Base-by-base conservation (phyloP, 805 yeast genomes). In the Ogataea nonfermentans region DNA sequence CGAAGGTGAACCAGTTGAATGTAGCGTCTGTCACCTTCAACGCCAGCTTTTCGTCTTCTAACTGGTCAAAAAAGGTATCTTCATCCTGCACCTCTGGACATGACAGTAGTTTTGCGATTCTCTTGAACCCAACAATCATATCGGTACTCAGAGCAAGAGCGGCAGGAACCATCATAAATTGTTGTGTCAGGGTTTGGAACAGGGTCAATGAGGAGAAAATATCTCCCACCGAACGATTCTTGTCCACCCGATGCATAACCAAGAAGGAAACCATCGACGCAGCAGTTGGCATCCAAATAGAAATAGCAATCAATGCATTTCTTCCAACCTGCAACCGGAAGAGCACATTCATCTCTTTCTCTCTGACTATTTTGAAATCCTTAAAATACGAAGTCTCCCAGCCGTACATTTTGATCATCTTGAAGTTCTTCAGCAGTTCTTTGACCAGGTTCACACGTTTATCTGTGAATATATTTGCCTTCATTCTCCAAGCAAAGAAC, bases 321-420 rank as follows among this genome's bases (percentile, higher is more conserved):
- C 89, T 76, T n/a, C 75, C 58, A 20, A 75, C 65, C 52, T 84
- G 90, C 68, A 86, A 71, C 32, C 62, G 66, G 44, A 78, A 71
- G 28, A 89, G 68, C 28, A 68, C 60, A 3, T 53, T 49, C 71
- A 84, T 79, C 62, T 89, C 96, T n/a, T 63, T 55, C 1, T 56
- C 51, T 62, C 97, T 77, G 10, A 76, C 69, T 3, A 65, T 68
- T 16, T 72, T 52, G 26, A 90, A 72, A 37, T 71, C 70, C 8
- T 71, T 59, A 43, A 72, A 70, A 56, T 86, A 90, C 1, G 96
- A 85, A 28, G 70, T 70, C 59, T 90, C 97, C 96, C 96, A 90
- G 4, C 93, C 82, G 59, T 89, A 90, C 55, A 76, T 82, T 65
- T 90, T 90, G 61, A 90, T 82, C 62, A 81, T 72, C 58, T 84